Percentiles rank a stretch among this genome's conserved stretches.
Evolutionary conservation across 2,329 filamentous ascomycete genomes (phyloP).

Genomic region (Aspergillus sp.): DNA sequence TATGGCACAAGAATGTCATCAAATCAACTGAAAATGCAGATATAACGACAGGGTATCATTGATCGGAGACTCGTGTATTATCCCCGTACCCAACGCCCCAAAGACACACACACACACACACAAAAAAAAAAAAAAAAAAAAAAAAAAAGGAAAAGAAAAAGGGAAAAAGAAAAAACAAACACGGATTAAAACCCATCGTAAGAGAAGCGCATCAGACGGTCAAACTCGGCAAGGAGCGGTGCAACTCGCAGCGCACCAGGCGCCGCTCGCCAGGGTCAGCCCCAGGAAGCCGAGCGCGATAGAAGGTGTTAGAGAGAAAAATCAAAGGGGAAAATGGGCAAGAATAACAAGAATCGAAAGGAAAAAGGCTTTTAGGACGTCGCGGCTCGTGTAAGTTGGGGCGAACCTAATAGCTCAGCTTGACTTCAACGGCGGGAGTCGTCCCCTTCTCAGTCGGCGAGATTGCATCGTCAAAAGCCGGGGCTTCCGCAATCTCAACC

Average conservation of each 20-base stretch:
- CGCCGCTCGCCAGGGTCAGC: slow-evolving; percentile 8
- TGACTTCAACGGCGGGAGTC: slow-evolving; percentile 44
- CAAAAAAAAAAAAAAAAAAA: slow-evolving; percentile 6
- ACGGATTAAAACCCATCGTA: slow-evolving; percentile 4
- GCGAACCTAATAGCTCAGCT: slow-evolving; percentile 54
- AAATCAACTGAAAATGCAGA: slow-evolving; percentile 13
- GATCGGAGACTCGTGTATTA: slow-evolving; percentile 42
- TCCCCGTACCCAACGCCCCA: slow-evolving; percentile 38
- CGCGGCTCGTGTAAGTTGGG: not conserved
- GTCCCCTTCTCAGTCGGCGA: slow-evolving; percentile 4
- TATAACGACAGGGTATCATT: slow-evolving; percentile 40
- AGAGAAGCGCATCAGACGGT: slow-evolving; percentile 1
- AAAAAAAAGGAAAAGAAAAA: slow-evolving; percentile 9
- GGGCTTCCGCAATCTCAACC: slow-evolving; percentile 63
- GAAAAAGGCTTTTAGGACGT: not conserved
- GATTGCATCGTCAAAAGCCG: slow-evolving; percentile 43
- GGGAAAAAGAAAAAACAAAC: slow-evolving; percentile 9
- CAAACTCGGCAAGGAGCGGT: not conserved
- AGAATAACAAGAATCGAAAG: slow-evolving; percentile 3
- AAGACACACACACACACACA: slow-evolving; percentile 11
- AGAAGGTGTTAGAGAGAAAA: too few species aligned
- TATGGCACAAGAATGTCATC: slow-evolving; percentile 18
- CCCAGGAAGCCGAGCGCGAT: slow-evolving; percentile 9
- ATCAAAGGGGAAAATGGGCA: slow-evolving; percentile 10
- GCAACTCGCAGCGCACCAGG: slow-evolving; percentile 18